Base-by-base conservation (phyloP, 192 early-diverging fungal genomes). In the Geosiphon pyriformis region DNA sequence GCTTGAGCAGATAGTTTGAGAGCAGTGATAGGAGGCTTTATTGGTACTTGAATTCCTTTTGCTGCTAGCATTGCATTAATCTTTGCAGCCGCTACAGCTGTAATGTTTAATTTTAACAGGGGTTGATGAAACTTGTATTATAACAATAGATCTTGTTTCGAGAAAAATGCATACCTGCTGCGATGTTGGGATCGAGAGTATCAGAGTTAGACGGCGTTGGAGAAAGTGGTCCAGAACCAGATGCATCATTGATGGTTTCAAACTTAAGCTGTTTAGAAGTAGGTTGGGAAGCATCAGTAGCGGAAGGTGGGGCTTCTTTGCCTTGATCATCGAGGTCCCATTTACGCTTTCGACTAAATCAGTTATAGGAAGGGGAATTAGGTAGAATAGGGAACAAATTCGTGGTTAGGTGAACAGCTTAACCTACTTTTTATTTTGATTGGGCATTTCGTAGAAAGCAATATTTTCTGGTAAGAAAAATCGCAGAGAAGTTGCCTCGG, bases 51-150 rank as follows among this genome's bases (percentile, higher is more conserved):
- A 69, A 77, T 77, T n/a, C 83, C 81, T 60, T 83, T 77, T 27
- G 75, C 77, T 0, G 73, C 78, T 18, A 85, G 68, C 71, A 78
- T 78, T 17, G 81, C 81, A 50, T 80, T 83, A 53, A 83, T 73
- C 49, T 76, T 76, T 11, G 83, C 83, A 6, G 76, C 80, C 4
- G 81, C 83, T 20, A 75, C 69, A 30, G 75, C 83, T 72, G 64
- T 59, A 58, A 7, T 22, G 30, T 6, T 53, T 17, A 11, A 11
- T n/a, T 53, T 53, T 25, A 22, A 53, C n/a, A 11, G 6, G 25
- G 25, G n/a, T n/a, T 4, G 25, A 7, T n/a, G n/a, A n/a, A n/a
- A n/a, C n/a, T n/a, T n/a, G n/a, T n/a, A n/a, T n/a, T n/a, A n/a
- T n/a, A n/a, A 46, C 4, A 56, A 65, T 25, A 53, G 17, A 53